These are phyloP conservation scores for Neurospora africana DNA, from an alignment of 495 filamentous ascomycete genomes.

Conservation along the genomic window DNA sequence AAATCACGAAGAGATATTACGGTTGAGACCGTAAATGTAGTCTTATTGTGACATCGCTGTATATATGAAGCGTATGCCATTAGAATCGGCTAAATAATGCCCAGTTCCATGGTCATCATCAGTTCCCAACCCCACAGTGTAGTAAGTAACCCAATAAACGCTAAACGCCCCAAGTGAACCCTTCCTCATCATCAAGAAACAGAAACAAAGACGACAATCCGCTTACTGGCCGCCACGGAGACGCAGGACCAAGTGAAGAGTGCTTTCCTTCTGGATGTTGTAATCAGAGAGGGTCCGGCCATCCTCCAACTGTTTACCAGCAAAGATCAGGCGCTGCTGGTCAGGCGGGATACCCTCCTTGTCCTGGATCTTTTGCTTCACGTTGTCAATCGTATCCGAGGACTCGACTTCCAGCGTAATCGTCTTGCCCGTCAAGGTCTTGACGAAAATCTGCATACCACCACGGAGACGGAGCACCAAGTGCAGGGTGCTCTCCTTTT, in stretches of 20 bases:
- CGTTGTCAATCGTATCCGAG: constrained; percentile 87
- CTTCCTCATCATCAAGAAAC: constrained; percentile 11
- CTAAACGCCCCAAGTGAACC: not conserved
- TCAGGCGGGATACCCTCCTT: constrained; percentile 88
- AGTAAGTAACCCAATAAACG: not conserved
- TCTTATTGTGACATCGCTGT: not conserved
- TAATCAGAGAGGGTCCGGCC: constrained; percentile 77
- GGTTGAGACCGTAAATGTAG: not conserved
- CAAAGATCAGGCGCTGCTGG: constrained; percentile 83
- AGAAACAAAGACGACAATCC: constrained; percentile 7
- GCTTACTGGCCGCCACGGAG: constrained; percentile 72
- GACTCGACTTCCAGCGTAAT: constrained; percentile 85
- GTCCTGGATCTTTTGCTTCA: constrained; percentile 87
- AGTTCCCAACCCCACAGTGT: not conserved
- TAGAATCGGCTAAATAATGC: not conserved
- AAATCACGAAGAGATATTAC: not conserved
- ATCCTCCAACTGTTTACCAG: constrained; percentile 85
- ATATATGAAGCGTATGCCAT: not conserved
- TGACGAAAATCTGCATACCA: constrained; percentile 95
- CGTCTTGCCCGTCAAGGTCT: constrained; percentile 87
- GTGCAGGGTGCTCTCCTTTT: constrained; percentile 97
- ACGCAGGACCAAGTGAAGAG: constrained; percentile 77
- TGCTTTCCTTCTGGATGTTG: constrained; percentile 92
- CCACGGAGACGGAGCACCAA: constrained; percentile 93
- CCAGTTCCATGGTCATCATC: not conserved